Conservation (phyloP, 2,329 filamentous ascomycete genomes). For the Pestalotiopsis sp. region DNA sequence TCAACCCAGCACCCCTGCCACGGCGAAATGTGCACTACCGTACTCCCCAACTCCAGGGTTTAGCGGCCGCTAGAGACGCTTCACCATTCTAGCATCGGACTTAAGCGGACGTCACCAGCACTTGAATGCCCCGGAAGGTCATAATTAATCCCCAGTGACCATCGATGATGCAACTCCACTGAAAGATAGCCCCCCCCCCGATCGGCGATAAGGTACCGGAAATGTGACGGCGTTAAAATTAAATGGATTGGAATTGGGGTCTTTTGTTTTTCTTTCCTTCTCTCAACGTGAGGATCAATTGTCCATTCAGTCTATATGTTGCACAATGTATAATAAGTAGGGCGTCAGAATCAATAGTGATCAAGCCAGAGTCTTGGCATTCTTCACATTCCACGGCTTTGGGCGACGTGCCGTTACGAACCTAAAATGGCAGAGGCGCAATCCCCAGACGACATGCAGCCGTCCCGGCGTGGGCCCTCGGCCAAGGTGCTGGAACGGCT, state of each 20-base stretch:
- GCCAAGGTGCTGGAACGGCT: not conserved
- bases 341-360: not conserved
- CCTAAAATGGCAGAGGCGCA: not conserved
- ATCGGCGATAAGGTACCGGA: not conserved
- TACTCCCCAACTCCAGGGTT: too few relatives aligned
- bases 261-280: not conserved
- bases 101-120: not conserved
- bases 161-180: slow-evolving; percentile 6
- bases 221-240: not conserved
- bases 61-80: not conserved
- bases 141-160: not conserved
- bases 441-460: not conserved
- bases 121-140: not conserved
- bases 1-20: too few relatives aligned
- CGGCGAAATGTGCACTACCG: too few relatives aligned
- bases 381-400: not conserved
- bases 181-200: not conserved
- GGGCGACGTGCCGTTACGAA: too few relatives aligned
- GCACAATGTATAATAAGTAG: not conserved
- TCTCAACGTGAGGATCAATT: not conserved
- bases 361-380: not conserved
- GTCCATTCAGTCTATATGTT: not conserved
- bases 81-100: not conserved
- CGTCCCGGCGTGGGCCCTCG: not conserved
- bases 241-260: not conserved